Evolutionary conservation across 2,329 filamentous ascomycete species (phyloP), one percentile per base, ranked within the genome.

Genomic region (Pestalotiopsis sp.): DNA sequence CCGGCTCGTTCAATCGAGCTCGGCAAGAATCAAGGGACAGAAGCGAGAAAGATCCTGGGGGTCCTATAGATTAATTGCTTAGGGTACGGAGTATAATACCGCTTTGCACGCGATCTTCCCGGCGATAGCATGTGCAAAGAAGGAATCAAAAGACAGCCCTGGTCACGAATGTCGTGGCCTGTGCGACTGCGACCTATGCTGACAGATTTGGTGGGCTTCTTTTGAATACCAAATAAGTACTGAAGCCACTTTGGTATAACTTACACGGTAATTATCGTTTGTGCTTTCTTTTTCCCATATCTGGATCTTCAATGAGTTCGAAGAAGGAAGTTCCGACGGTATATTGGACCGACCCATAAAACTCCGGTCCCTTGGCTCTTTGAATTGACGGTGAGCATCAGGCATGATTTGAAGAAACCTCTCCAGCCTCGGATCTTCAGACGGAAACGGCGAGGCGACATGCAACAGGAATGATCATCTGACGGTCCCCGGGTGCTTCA

Each of bases 351-450:
- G 45, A 52, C 45, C 45, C 45, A 52, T 52, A 52, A 52, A n/a
- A n/a, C 17, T 11, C 45, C 45, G 45, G 45, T 52, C 45, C 14
- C 17, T 52, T 23, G 7, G 17, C 62, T 36, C 31, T 20, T 11
- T 36, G 31, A 5, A 63, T 41, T 23, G 36, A 63, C 14, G 60
- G 31, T 63, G 36, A 41, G 36, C 23, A 11, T 36, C 14, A 13
- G 20, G 45, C 31, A 63, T 41, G 60, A 52, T 65, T n/a, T 17
- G 23, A 20, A 66, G 63, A 57, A 66, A 66, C 41, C 31, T 66
- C 6, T 49, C 27, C 20, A 66, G 63, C 49, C 45, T 66, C 63
- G 63, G 63, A 66, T 66, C 63, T 66, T 66, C 63, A 66, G 63
- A 66, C 63, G 45, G 57, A 27, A 56, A 45, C n/a, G 36, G 11